Evolutionary conservation across 805 yeast species (phyloP), one percentile per base, ranked within the genome.

Genomic region (Lachancea kluyveri): DNA sequence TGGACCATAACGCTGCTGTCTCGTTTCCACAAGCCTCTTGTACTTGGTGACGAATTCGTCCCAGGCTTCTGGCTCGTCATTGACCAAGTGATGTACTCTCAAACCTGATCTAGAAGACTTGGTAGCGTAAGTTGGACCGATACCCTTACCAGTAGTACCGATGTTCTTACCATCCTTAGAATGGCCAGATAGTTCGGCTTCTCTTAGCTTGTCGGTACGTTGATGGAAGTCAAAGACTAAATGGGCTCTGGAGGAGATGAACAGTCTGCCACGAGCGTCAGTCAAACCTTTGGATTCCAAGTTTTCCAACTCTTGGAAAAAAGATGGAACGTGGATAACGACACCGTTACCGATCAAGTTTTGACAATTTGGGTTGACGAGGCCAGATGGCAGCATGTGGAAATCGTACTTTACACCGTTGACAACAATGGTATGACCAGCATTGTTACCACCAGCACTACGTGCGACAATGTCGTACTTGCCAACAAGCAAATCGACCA

Each of bases 361-460:
- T 49, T 70, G 64, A 65, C 98, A 92, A 36, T 82, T 80, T 40
- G 92, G 87, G 59, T 92, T 92, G 39, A 92, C 94, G 43, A 92
- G 73, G n/a, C 98, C 98, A 7, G 96, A 85, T 12, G 98, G 98
- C 42, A 92, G 74, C 95, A 92, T 90, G 66, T 92, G 98, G 80
- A 92, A 92, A 60, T 92, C 98, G 58, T 88, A 92, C 63, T 87
- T 90, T 52, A 71, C 72, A 27, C 77, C 80, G 39, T 78, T 77
- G 31, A 87, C 98, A 29, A 92, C 96, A 52, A 92, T 92, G 26
- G 99, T 92, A 61, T 92, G 99, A 21, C 99, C 99, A 17, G 99
- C 99, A 58, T 92, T 92, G 70, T 92, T 92, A 55, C 99, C 99
- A 62, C 99, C 99, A 58, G 82, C 88, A 65, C 97, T 90, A 60